Evolutionary conservation across 2,329 filamentous ascomycete genomes (phyloP).

Genomic region (Paraconiothyrium sp.): DNA sequence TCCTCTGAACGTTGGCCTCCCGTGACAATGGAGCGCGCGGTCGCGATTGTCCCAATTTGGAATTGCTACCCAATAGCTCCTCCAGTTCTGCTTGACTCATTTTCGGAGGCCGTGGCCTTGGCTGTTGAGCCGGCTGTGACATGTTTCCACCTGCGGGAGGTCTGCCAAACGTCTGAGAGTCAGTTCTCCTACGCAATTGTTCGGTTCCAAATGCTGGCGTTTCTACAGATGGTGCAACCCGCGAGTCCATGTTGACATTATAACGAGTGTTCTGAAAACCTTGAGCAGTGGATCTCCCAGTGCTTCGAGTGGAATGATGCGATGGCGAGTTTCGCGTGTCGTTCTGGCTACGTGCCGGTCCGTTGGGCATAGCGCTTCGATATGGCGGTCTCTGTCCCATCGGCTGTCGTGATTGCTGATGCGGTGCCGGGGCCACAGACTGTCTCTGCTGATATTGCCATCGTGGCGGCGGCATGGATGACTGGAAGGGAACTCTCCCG

Average conservation of each 20-base stretch:
- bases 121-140: slow-evolving; percentile 8
- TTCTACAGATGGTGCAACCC: slow-evolving; percentile 31
- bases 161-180: slow-evolving; percentile 22
- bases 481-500: slow-evolving; percentile 22
- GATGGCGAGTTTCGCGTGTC: slow-evolving; percentile 27
- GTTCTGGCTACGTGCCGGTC: slow-evolving; percentile 28
- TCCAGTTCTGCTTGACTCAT: slow-evolving; percentile 42
- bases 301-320: not conserved
- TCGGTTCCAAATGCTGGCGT: slow-evolving; percentile 37
- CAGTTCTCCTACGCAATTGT: slow-evolving; percentile 40
- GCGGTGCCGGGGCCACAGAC: slow-evolving; percentile 23
- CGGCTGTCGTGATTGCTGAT: slow-evolving; percentile 1
- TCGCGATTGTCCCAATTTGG: slow-evolving; percentile 19
- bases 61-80: slow-evolving; percentile 31
- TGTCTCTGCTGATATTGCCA: slow-evolving; percentile 27
- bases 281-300: not conserved
- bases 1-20: slow-evolving; percentile 32
- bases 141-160: not conserved
- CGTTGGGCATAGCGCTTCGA: slow-evolving; percentile 28
- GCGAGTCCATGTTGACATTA: slow-evolving; percentile 44
- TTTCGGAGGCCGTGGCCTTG: slow-evolving; percentile 27
- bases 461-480: slow-evolving; percentile 20
- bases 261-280: slow-evolving; percentile 26
- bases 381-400: slow-evolving; percentile 26
- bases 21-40: slow-evolving; percentile 37